Conservation (phyloP, 805 yeast genomes). For the Pichia exigua region DNA sequence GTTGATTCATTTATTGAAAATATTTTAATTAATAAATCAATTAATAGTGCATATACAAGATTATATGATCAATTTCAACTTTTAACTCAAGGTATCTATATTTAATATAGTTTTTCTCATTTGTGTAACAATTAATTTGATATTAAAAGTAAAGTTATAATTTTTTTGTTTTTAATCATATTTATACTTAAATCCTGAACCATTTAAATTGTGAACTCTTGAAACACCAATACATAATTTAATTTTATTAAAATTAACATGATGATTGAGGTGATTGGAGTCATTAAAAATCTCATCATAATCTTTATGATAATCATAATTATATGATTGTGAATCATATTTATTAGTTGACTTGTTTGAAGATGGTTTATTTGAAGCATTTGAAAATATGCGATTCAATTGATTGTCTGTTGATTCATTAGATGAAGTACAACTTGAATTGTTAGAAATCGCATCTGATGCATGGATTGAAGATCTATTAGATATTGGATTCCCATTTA, state of each 20-base stretch:
- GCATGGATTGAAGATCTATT: not conserved
- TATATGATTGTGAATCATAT: not conserved
- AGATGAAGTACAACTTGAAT: not conserved
- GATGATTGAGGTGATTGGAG: too few species aligned
- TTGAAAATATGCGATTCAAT: not conserved
- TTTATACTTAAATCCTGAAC: slow-evolving; percentile 14
- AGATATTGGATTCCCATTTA: not conserved
- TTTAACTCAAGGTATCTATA: slow-evolving; percentile 90
- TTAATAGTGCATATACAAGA: slow-evolving; percentile 84
- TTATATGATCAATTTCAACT: slow-evolving; percentile 93
- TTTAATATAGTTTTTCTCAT: slow-evolving; percentile 25
- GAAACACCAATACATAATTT: slow-evolving; percentile 36
- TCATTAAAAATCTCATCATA: not conserved
- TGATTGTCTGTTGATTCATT: not conserved
- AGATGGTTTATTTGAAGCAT: not conserved
- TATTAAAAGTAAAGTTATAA: too few species aligned
- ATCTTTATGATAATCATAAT: not conserved
- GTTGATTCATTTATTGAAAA: slow-evolving; percentile 73
- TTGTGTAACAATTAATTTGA: not conserved
- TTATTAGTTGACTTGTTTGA: not conserved
- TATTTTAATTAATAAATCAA: slow-evolving; percentile 66
- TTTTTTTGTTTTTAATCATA: not conserved
- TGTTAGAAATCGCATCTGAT: not conserved
- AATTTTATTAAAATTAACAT: slow-evolving; percentile 23
- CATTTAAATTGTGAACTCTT: slow-evolving; percentile 34